Evolutionary conservation across 2,329 filamentous ascomycete genomes (phyloP), one percentile per base, ranked within the genome.

Genomic region (Macrophomina tecta): DNA sequence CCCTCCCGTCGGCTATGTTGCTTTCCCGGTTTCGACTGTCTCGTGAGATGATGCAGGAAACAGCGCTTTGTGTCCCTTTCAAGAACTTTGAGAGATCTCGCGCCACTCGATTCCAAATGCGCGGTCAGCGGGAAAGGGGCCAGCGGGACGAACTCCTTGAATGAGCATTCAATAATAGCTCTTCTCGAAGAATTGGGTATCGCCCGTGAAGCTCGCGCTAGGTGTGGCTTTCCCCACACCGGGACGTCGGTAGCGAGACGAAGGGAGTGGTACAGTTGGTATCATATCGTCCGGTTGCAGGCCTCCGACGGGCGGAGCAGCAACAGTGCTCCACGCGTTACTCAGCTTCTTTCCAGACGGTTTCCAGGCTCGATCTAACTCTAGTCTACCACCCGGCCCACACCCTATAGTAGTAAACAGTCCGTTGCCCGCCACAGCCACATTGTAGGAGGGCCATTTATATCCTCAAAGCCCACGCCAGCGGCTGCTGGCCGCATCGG

Each of bases 21-120:
- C 56, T 53, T 53, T 61, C 65, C 65, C 42, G 65, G 65, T 66
- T 66, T 66, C 48, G 46, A 32, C 53, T 40, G 65, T 66, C 65
- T 66, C 56, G 55, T 66, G 65, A 66, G 65, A 55, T 53, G 65
- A 46, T 66, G 65, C 65, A 66, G 65, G 52, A 66, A 60, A 51
- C 65, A 66, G 36, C 38, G 65, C 56, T 18, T 23, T 38, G 53
- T 52, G 52, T 46, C n/a, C 42, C 40, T 32, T 23, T 23, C 30
- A 32, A 40, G 46, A 34, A 12, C 12, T n/a, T n/a, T 46, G 55
- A 66, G 58, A 23, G 55, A 61, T 45, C 51, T 66, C n/a, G 40
- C 48, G 28, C 40, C 38, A 28, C 14, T 40, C 56, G 14, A 66
- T 66, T 66, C 65, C 65, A 66, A 66, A 66, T 66, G 64, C 53